Conservation (phyloP, 2,329 filamentous ascomycete species). For the Pestalotiopsis sp. region DNA sequence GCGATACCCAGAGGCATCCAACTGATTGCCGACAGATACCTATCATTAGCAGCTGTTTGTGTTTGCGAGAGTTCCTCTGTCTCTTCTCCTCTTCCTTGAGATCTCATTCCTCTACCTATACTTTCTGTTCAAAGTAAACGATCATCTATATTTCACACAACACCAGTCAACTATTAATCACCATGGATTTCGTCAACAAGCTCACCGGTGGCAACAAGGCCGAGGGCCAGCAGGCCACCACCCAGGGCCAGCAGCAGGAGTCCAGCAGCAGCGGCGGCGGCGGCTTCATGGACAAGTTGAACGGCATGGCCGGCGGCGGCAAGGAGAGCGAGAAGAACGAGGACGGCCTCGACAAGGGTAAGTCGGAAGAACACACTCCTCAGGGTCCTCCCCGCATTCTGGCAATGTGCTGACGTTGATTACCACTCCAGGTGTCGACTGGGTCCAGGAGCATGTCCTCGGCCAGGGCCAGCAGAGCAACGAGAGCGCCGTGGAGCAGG, state of each 20-base stretch:
- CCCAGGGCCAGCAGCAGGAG: conserved; percentile 41
- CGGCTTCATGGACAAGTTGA: conserved; percentile 71
- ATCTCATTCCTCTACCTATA: background rate
- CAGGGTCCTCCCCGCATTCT: background rate
- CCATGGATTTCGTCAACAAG: conserved; percentile 61
- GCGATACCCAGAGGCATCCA: background rate
- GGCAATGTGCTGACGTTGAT: background rate
- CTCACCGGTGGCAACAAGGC: conserved; percentile 42
- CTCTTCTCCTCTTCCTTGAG: too few relatives aligned
- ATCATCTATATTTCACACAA: background rate
- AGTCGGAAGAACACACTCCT: background rate
- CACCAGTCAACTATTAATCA: conserved; percentile 17
- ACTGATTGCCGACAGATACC: background rate
- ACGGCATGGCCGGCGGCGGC: conserved; percentile 73
- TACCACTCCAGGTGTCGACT: conserved; percentile 65
- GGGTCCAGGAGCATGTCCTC: conserved; percentile 75
- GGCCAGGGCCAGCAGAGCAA: conserved; percentile 72
- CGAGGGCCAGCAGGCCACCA: conserved; percentile 15
- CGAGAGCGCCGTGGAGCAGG: conserved; percentile 75
- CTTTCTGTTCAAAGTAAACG: background rate
- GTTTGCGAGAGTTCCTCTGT: background rate
- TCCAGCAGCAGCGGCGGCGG: conserved; percentile 50
- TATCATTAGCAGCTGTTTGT: background rate
- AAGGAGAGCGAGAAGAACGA: conserved; percentile 79
- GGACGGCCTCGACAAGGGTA: conserved; percentile 81